A percentile compares a stretch with the other conserved stretches of the same genome.
Evolutionary conservation across 345 rosid species (phyloP).

Genomic region (Linum usitatissimum): DNA sequence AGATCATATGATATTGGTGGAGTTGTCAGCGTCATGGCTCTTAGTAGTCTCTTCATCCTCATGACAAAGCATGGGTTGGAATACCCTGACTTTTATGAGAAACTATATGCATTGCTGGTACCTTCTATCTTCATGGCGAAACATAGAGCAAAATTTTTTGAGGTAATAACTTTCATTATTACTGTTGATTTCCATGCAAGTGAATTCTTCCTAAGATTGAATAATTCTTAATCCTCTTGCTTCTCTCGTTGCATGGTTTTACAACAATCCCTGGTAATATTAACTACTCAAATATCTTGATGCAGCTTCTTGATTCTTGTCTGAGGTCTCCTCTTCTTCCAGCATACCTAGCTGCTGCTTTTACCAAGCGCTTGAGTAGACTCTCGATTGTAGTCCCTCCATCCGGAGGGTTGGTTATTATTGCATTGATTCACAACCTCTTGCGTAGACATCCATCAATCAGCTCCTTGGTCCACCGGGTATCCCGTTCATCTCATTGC

Average conservation of each 20-base stretch:
- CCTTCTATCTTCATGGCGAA: conserved; percentile 88
- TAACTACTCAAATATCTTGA: conserved; percentile 5
- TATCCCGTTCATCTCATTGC: conserved; percentile 14
- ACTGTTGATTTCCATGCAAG: background rate
- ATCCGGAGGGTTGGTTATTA: conserved; percentile 66
- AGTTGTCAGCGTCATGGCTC: conserved; percentile 93
- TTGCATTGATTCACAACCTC: conserved; percentile 81
- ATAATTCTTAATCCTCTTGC: background rate
- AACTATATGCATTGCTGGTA: conserved; percentile 60
- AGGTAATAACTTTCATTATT: conserved; percentile 34
- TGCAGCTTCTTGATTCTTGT: conserved; percentile 93
- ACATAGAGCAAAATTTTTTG: conserved; percentile 77
- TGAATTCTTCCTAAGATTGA: background rate
- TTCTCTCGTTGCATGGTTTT: background rate
- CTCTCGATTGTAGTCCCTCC: conserved; percentile 69
- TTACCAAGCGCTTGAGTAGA: conserved; percentile 80
- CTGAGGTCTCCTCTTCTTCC: conserved; percentile 92
- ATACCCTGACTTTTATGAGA: conserved; percentile 82
- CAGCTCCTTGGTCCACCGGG: conserved; percentile 84
- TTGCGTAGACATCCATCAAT: conserved; percentile 83
- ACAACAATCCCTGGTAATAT: background rate
- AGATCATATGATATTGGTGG: conserved; percentile 91
- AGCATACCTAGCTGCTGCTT: conserved; percentile 92
- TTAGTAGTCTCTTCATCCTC: conserved; percentile 83
- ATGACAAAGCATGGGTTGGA: conserved; percentile 84